These are phyloP conservation scores for Mycena rebaudengoi DNA, from an alignment of 768 basidiomycete species.

Conservation along the genomic window DNA sequence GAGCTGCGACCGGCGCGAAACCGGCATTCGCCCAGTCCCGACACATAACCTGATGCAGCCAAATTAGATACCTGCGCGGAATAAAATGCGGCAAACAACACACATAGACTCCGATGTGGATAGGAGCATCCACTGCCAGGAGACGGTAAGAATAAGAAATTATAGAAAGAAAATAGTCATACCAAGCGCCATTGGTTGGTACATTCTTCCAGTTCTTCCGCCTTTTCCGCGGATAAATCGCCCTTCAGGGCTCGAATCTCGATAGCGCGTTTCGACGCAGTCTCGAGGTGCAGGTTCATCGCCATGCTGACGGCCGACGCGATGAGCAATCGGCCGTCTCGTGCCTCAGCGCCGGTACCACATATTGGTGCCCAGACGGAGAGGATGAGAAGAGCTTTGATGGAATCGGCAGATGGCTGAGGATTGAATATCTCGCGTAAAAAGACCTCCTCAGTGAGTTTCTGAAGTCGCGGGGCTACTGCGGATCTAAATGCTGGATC, in stretches of 20 bases:
- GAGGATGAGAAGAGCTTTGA: constrained; percentile 51
- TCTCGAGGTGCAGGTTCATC: constrained; percentile 50
- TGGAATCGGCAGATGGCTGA: constrained; percentile 49
- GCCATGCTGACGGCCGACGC: constrained; percentile 57
- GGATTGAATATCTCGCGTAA: constrained; percentile 51
- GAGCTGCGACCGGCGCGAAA: constrained; percentile 42
- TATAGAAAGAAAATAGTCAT: constrained; percentile 14
- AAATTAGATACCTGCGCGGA: background rate
- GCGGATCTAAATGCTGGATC: constrained; percentile 42
- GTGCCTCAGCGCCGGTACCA: constrained; percentile 35
- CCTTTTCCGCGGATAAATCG: constrained; percentile 26
- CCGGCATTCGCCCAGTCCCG: constrained; percentile 51
- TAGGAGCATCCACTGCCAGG: constrained; percentile 49
- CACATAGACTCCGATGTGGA: constrained; percentile 50
- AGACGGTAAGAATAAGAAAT: constrained; percentile 9
- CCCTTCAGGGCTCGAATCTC: constrained; percentile 37
- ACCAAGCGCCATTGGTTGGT: constrained; percentile 49
- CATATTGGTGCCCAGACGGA: constrained; percentile 55
- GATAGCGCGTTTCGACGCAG: constrained; percentile 42
- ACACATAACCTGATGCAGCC: constrained; percentile 43
- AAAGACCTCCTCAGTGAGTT: constrained; percentile 49
- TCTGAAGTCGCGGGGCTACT: constrained; percentile 50
- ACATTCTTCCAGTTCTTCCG: constrained; percentile 41
- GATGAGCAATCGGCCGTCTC: constrained; percentile 49
- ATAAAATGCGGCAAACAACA: background rate